Base-by-base conservation (phyloP, 1,284 basidiomycete genomes). In the Sanghuangporus baumii region DNA sequence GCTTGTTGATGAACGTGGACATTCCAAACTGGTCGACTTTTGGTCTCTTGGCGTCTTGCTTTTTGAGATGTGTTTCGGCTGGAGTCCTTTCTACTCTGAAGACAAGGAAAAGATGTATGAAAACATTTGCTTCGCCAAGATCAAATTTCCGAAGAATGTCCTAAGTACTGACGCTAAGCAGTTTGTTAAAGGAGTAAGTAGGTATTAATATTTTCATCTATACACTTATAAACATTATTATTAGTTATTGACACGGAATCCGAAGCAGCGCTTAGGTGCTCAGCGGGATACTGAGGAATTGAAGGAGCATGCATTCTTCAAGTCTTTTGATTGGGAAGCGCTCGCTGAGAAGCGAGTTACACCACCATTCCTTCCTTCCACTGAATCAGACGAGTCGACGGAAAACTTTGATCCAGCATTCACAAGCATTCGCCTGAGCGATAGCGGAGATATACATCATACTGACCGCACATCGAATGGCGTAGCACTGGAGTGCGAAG, bases 61-160 rank as follows among this genome's bases (percentile, higher is more conserved):
- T 37, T 96, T 96, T 71, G 94, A 96, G 76, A 99, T 99, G 97
- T 99, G 96, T 74, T 99, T 97, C 71, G 97, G 97, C 16, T 99
- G 97, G 97, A 95, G 92, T 74, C 97, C 97, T 41, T 99, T 99
- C 79, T 99, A 99, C 72, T 96, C 96, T 14, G 97, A 99, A 71
- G 97, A 99, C 73, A 98, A 95, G 16, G 96, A 99, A 74, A 94
- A 98, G 76, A 99, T 99, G 97, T 99, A 99, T 81, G 95, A 95
- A 83, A 93, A 96, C 79, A 99, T 99, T 69, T 98, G 95, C 75
- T 95, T 94, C 75, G 97, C 96, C 67, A 99, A 98, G 83, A 98
- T 99, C 74, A 86, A 96, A 67, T 99, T 99, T 80, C 97, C 97
- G 34, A 91, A 95, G 71, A 94, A 93, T 60, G 96, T 98, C 37